Conservation (phyloP, 2,329 filamentous ascomycete species). For the Davidsoniella australis region DNA sequence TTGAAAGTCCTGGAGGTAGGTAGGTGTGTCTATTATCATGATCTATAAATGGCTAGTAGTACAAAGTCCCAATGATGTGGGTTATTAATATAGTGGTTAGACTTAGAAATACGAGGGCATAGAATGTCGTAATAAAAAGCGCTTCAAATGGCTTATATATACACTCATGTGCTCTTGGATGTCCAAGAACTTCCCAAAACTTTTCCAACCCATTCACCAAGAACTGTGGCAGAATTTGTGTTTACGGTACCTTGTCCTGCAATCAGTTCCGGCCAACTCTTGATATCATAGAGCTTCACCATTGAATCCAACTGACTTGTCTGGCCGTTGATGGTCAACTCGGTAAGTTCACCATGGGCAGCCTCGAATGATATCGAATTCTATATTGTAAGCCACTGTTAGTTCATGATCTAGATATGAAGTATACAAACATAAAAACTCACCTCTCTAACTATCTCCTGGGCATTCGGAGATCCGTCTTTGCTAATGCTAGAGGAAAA, state of each 20-base stretch:
- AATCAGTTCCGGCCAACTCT: conserved; percentile 8
- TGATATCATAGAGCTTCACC: conserved; percentile 11
- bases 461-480: conserved; percentile 39
- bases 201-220: conserved; percentile 7
- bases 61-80: too few relatives aligned
- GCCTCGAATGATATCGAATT: conserved; percentile 21
- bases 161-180: background rate
- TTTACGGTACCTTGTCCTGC: conserved; percentile 1
- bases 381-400: conserved; percentile 4
- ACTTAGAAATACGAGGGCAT: too few relatives aligned
- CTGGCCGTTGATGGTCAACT: conserved; percentile 17
- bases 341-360: conserved; percentile 22
- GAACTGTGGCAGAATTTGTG: background rate
- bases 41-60: too few relatives aligned
- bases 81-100: too few relatives aligned
- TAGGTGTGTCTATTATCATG: too few relatives aligned
- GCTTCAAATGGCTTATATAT: background rate
- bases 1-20: too few relatives aligned
- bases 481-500: conserved; percentile 46
- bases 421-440: conserved; percentile 12
- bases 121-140: too few relatives aligned
- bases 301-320: background rate
- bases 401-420: background rate
- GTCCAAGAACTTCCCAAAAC: conserved; percentile 12
- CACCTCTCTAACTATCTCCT: conserved; percentile 30